phyloP scores from a whole-genome alignment of 1,139 yeast species.

The Candida labiduridarum region DNA sequence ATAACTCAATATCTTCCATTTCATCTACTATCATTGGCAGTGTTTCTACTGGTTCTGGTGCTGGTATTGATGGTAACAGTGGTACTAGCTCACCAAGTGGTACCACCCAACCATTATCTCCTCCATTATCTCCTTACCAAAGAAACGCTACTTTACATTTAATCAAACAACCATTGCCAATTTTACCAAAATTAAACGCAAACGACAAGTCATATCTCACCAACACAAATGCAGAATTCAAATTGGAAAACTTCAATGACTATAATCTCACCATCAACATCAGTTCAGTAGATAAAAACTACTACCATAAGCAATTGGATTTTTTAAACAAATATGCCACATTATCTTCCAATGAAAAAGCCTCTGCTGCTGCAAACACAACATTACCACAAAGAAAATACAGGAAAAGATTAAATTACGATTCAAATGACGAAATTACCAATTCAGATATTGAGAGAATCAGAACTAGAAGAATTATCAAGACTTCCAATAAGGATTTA shows the following conservation, averaged over 20 bases:
- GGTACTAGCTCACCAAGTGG: conserved; percentile 1
- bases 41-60: no score
- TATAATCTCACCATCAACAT: conserved; percentile 54
- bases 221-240: conserved; percentile 35
- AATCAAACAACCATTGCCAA: conserved; percentile 46
- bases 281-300: conserved; percentile 39
- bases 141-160: conserved; percentile 33
- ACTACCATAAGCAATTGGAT: conserved; percentile 48
- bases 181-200: conserved; percentile 15
- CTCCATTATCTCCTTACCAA: conserved; percentile 67
- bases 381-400: conserved; percentile 28
- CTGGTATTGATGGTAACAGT: background rate
- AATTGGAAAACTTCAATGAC: conserved; percentile 49
- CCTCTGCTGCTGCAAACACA: conserved; percentile 13
- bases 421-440: conserved; percentile 28
- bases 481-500: conserved; percentile 21
- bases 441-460: conserved; percentile 41
- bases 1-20: background rate
- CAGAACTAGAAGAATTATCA: conserved; percentile 60
- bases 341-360: conserved; percentile 25
- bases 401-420: conserved; percentile 30
- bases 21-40: background rate
- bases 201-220: conserved; percentile 1
- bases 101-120: conserved; percentile 45
- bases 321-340: conserved; percentile 54